These are phyloP conservation scores for Amanita fuliginea DNA, from an alignment of 768 basidiomycete genomes.

Conservation along the genomic window DNA sequence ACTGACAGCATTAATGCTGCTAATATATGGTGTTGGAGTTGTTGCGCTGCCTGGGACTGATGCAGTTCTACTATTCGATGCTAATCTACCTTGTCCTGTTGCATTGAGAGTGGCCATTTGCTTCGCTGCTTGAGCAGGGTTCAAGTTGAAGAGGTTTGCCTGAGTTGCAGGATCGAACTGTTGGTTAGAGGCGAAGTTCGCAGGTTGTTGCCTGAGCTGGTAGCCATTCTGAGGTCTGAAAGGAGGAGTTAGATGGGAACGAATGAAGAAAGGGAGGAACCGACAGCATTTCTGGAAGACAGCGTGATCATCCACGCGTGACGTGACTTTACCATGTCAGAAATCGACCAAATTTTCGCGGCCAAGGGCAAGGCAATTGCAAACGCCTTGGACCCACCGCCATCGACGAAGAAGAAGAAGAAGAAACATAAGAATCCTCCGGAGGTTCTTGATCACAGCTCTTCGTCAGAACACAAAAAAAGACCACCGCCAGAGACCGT, in stretches of 20 bases:
- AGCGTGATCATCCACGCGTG: not conserved
- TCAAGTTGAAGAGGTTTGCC: conserved; percentile 37
- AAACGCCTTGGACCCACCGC: conserved; percentile 18
- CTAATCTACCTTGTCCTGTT: conserved; percentile 48
- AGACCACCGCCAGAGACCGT: conserved; percentile 48
- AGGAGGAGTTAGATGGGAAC: not conserved
- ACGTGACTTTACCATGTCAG: conserved; percentile 35
- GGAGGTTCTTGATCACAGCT: conserved; percentile 9
- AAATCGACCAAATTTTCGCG: conserved; percentile 79
- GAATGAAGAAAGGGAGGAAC: conserved; percentile 4
- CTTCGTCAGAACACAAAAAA: conserved; percentile 17
- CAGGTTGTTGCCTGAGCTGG: conserved; percentile 19
- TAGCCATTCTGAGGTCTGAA: conserved; percentile 30
- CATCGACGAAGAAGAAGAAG: conserved; percentile 25
- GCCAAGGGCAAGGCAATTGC: conserved; percentile 29
- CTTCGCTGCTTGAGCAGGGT: conserved; percentile 59
- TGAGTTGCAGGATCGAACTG: conserved; percentile 2
- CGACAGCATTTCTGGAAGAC: not conserved
- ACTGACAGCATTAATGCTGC: conserved; percentile 40
- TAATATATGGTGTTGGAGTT: conserved; percentile 61
- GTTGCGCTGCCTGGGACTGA: conserved; percentile 34
- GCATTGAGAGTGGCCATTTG: conserved; percentile 73
- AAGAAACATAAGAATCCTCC: conserved; percentile 27
- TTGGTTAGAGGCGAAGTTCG: conserved; percentile 18
- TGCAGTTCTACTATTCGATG: conserved; percentile 35